phyloP scores from a whole-genome alignment of 2,329 filamentous ascomycete species.

The Chaetomiaceae sp. region DNA sequence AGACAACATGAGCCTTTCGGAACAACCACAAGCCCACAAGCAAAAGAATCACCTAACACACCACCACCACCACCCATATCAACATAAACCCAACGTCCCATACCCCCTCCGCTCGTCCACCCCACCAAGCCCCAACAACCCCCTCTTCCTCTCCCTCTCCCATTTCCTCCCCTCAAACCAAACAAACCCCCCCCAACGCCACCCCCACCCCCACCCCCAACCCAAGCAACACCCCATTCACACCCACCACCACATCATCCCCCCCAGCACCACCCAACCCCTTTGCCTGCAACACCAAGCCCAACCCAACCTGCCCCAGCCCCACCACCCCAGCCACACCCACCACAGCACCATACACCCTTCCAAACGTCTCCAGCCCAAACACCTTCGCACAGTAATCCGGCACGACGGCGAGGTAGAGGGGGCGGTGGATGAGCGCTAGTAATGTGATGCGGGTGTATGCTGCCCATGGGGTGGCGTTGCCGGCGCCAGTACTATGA shows the following conservation, averaged over 20 bases:
- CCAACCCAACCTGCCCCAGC: constrained; percentile 75
- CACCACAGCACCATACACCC: constrained; percentile 89
- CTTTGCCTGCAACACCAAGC: constrained; percentile 73
- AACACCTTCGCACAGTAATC: constrained; percentile 91
- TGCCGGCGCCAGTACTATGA: too few species aligned
- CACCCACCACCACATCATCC: constrained; percentile 73
- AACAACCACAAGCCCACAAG: too few species aligned
- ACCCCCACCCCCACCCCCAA: constrained; percentile 60
- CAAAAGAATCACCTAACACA: too few species aligned
- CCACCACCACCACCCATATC: too few species aligned
- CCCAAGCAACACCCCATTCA: constrained; percentile 64
- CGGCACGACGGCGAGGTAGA: constrained; percentile 88
- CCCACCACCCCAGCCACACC: constrained; percentile 80
- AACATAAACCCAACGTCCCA: too few species aligned
- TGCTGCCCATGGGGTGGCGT: constrained; percentile 67
- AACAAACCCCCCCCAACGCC: constrained; percentile 64
- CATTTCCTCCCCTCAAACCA: constrained; percentile 29
- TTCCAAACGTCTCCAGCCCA: constrained; percentile 85
- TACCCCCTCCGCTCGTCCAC: too few species aligned
- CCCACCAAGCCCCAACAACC: constrained; percentile 25
- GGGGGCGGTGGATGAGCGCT: constrained; percentile 69
- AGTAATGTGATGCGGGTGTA: constrained; percentile 76
- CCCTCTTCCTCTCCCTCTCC: constrained; percentile 33
- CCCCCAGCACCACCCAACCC: constrained; percentile 61
- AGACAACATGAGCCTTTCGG: too few species aligned